These are phyloP conservation scores for Hypomontagnella submonticulosa DNA, from an alignment of 495 filamentous ascomycete genomes.

Conservation along the genomic window DNA sequence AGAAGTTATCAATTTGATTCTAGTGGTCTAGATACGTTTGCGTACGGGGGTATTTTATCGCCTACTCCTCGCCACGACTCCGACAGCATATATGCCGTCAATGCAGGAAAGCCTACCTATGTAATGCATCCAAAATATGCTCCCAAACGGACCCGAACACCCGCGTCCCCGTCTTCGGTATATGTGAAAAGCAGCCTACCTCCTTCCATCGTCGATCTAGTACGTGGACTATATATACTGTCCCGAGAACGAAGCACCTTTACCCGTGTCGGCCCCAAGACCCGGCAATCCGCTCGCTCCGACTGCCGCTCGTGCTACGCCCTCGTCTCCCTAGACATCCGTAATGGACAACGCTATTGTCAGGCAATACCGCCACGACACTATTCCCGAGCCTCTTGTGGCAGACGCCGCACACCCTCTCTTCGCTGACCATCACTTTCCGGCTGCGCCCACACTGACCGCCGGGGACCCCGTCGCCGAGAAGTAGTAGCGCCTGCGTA, in stretches of 20 bases:
- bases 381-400: slow-evolving; percentile 91
- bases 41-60: slow-evolving; percentile 24
- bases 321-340: slow-evolving; percentile 68
- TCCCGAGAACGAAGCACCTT: slow-evolving; percentile 13
- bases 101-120: slow-evolving; percentile 7
- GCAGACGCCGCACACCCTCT: slow-evolving; percentile 89
- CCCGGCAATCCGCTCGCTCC: slow-evolving; percentile 37
- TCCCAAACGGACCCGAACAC: slow-evolving; percentile 23
- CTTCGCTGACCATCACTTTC: slow-evolving; percentile 82
- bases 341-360: slow-evolving; percentile 80
- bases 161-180: slow-evolving; percentile 4
- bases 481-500: slow-evolving; percentile 74
- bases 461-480: slow-evolving; percentile 69
- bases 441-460: slow-evolving; percentile 71
- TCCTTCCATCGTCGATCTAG: background rate
- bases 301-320: slow-evolving; percentile 39
- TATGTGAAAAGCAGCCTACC: slow-evolving; percentile 10
- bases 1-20: slow-evolving; percentile 30
- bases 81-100: slow-evolving; percentile 22
- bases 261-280: slow-evolving; percentile 43
- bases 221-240: slow-evolving; percentile 21
- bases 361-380: slow-evolving; percentile 73
- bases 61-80: slow-evolving; percentile 23
- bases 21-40: slow-evolving; percentile 15
- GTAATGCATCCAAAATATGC: background rate